Evolutionary conservation across 257 asterid species (phyloP).

Genomic region (Primulina eburnea): DNA sequence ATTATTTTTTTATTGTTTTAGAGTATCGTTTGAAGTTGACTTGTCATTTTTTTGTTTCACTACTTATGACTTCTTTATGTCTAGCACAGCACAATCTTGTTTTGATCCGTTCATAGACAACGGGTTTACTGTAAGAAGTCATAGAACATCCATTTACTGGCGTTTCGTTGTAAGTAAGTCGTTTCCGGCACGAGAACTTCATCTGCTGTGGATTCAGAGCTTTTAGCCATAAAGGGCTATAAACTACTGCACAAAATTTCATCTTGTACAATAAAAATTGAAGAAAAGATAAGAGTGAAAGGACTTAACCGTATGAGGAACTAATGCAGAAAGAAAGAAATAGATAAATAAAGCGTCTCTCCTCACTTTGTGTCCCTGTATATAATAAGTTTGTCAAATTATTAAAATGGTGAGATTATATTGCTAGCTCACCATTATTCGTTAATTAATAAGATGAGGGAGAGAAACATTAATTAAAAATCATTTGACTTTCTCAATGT

Average conservation of each 20-base stretch:
- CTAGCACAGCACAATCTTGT: conserved; percentile 24
- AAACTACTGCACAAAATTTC: background rate
- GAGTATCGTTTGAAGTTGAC: conserved; percentile 35
- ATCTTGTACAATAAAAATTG: background rate
- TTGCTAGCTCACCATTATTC: conserved; percentile 27
- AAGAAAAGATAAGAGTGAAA: background rate
- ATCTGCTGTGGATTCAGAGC: conserved; percentile 5
- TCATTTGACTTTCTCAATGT: background rate
- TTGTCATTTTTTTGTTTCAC: conserved; percentile 35
- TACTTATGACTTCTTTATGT: conserved; percentile 15
- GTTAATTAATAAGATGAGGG: background rate
- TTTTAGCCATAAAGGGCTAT: background rate
- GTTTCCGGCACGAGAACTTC: background rate
- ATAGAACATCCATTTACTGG: conserved; percentile 28
- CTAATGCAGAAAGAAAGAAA: background rate
- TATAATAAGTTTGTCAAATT: background rate
- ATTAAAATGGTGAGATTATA: conserved; percentile 21
- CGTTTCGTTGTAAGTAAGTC: conserved; percentile 12
- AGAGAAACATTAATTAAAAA: background rate
- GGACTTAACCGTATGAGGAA: background rate
- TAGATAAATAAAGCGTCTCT: background rate
- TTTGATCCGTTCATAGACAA: conserved; percentile 10
- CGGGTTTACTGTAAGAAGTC: conserved; percentile 29
- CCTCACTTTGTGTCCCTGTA: background rate
- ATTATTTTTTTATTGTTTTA: conserved; percentile 12